These are phyloP conservation scores for Chlorella sorokiniana DNA, from an alignment of 139 green algal genomes.

Conservation along the genomic window DNA sequence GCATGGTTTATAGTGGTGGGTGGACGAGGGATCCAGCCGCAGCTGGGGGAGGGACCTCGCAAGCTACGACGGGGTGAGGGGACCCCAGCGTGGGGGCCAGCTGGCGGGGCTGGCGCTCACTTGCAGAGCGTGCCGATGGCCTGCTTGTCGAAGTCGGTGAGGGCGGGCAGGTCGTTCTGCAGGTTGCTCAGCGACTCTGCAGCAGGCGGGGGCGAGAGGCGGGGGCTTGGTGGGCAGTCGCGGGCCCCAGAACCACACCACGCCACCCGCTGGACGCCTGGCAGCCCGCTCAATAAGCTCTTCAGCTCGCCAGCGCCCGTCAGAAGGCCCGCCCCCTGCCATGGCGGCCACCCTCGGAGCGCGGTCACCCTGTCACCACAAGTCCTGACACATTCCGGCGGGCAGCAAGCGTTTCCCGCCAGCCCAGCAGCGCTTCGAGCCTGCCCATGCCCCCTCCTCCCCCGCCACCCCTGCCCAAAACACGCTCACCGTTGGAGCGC, in stretches of 20 bases:
- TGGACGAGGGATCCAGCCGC: background rate
- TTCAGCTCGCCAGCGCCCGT: too few species aligned
- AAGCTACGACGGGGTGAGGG: background rate
- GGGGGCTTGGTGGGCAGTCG: background rate
- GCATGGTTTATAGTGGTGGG: background rate
- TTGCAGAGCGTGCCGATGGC: conserved; percentile 33
- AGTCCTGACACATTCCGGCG: too few species aligned
- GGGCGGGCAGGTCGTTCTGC: conserved; percentile 85
- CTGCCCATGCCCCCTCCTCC: too few species aligned
- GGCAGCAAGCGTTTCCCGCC: too few species aligned
- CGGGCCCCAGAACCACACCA: too few species aligned
- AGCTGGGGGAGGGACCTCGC: too few species aligned
- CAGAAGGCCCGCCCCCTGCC: too few species aligned
- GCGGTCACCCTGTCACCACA: too few species aligned
- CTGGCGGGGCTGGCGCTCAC: background rate
- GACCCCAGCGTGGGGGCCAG: background rate
- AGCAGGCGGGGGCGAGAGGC: background rate
- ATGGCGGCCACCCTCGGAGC: too few species aligned
- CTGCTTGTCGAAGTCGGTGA: conserved; percentile 78
- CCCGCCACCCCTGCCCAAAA: background rate
- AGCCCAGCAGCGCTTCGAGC: too few species aligned
- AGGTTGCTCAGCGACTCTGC: conserved; percentile 67
- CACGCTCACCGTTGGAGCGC: conserved; percentile 42
- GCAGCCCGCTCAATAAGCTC: too few species aligned
- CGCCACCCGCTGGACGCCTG: too few species aligned